phyloP scores from a whole-genome alignment of 2,329 filamentous ascomycete species.

The Exserohilum rostratum region DNA sequence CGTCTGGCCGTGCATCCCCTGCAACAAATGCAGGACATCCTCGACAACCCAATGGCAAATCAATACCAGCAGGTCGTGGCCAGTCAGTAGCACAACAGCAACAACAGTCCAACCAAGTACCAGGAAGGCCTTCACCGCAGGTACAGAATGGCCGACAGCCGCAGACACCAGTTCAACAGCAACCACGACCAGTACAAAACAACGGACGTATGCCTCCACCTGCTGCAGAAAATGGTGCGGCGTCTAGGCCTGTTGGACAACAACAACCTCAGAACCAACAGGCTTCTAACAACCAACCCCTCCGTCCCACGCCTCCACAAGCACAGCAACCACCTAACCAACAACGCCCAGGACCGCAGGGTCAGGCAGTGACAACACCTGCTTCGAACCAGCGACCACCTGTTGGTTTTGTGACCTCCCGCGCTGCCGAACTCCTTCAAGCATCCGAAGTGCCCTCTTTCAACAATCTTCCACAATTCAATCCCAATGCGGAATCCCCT shows the following conservation, averaged over 20 bases:
- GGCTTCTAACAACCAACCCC: conserved; percentile 28
- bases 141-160: conserved; percentile 36
- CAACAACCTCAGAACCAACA: conserved; percentile 29
- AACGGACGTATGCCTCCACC: conserved; percentile 31
- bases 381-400: conserved; percentile 40
- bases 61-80: conserved; percentile 29
- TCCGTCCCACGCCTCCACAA: conserved; percentile 34
- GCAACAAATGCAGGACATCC: conserved; percentile 25
- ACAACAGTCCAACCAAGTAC: conserved; percentile 30
- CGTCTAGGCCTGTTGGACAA: conserved; percentile 24
- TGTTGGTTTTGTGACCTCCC: conserved; percentile 55
- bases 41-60: conserved; percentile 30
- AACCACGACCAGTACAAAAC: conserved; percentile 28
- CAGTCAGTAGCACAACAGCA: conserved; percentile 34
- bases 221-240: conserved; percentile 26
- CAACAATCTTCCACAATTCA: conserved; percentile 50
- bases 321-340: conserved; percentile 25
- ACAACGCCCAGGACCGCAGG: conserved; percentile 20
- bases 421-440: conserved; percentile 51
- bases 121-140: conserved; percentile 25
- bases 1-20: conserved; percentile 31
- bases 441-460: conserved; percentile 39
- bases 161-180: conserved; percentile 35
- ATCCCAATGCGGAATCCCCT: conserved; percentile 62
- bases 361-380: conserved; percentile 14